A percentile compares a stretch with the other conserved stretches of the same genome.
phyloP scores from a whole-genome alignment of 73 alveolate genomes.

The Effrenium voratum region DNA sequence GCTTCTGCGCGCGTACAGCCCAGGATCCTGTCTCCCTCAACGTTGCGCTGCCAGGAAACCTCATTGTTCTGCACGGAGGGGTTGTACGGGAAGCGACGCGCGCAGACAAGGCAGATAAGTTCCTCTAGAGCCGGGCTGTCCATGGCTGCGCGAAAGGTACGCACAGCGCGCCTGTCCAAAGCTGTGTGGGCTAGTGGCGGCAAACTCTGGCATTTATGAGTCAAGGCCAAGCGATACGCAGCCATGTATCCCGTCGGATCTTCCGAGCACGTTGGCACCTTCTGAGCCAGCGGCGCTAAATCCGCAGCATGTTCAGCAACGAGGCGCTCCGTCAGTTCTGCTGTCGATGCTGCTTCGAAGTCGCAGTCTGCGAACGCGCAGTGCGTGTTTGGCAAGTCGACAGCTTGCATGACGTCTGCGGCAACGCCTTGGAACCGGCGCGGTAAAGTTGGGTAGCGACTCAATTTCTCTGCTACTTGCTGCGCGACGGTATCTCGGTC shows the following conservation, averaged over 20 bases:
- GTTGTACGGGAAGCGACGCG: conserved; percentile 15
- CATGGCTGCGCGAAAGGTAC: neutral
- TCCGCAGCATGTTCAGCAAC: no score
- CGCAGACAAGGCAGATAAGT: neutral
- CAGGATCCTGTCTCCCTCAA: neutral
- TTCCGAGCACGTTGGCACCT: neutral
- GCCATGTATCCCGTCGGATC: neutral
- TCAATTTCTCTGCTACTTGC: neutral
- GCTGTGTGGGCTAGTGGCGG: neutral
- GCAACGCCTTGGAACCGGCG: no score
- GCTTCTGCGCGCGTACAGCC: neutral
- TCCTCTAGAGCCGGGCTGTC: neutral
- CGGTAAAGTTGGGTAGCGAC: neutral
- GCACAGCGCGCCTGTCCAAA: neutral
- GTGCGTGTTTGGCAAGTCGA: neutral
- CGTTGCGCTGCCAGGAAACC: neutral
- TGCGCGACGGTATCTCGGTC: neutral
- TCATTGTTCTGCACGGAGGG: neutral
- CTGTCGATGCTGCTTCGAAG: neutral
- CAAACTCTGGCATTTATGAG: neutral
- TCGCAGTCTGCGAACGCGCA: neutral
- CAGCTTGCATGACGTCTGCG: neutral
- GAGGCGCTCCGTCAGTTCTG: neutral
- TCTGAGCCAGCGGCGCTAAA: no score
- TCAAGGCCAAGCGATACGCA: neutral